These are phyloP conservation scores for Microcyclosporella mali DNA, from an alignment of 2,329 filamentous ascomycete genomes.

Conservation along the genomic window DNA sequence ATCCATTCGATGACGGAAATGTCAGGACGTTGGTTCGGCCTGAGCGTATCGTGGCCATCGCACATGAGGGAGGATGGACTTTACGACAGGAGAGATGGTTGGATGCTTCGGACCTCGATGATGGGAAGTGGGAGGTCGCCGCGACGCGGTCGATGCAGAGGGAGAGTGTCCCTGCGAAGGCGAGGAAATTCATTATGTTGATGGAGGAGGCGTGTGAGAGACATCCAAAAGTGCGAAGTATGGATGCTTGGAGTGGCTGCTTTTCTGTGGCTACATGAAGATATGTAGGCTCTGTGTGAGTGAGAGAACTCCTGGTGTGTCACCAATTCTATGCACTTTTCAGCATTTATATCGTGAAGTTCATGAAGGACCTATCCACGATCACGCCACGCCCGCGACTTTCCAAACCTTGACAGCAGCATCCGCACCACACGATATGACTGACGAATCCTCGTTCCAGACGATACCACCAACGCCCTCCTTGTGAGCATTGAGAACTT, in stretches of 20 bases:
- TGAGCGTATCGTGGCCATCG: constrained; percentile 35
- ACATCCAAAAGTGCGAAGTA: constrained; percentile 7
- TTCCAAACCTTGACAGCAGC: constrained; percentile 87
- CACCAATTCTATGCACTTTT: not conserved
- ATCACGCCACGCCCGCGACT: constrained; percentile 44
- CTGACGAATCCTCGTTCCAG: constrained; percentile 63
- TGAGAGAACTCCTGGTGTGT: not conserved
- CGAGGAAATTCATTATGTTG: constrained; percentile 30
- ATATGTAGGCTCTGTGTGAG: no score
- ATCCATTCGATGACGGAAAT: constrained; percentile 38
- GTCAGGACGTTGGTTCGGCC: constrained; percentile 45
- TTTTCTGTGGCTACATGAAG: constrained; percentile 4
- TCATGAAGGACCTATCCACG: not conserved
- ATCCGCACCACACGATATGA: constrained; percentile 79
- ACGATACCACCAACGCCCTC: constrained; percentile 85
- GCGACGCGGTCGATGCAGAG: constrained; percentile 20
- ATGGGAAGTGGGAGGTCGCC: constrained; percentile 45
- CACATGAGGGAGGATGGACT: constrained; percentile 34
- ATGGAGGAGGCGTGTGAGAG: constrained; percentile 15
- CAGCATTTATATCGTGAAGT: not conserved
- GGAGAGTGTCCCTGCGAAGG: constrained; percentile 7
- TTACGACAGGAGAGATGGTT: constrained; percentile 35
- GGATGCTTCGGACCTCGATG: constrained; percentile 34
- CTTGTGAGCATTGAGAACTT: constrained; percentile 85
- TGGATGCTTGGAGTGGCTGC: constrained; percentile 19